Percentiles rank a stretch among this genome's conserved stretches.
Conservation (phyloP, 2,329 filamentous ascomycete genomes). For the Microcyclospora pomicola region DNA sequence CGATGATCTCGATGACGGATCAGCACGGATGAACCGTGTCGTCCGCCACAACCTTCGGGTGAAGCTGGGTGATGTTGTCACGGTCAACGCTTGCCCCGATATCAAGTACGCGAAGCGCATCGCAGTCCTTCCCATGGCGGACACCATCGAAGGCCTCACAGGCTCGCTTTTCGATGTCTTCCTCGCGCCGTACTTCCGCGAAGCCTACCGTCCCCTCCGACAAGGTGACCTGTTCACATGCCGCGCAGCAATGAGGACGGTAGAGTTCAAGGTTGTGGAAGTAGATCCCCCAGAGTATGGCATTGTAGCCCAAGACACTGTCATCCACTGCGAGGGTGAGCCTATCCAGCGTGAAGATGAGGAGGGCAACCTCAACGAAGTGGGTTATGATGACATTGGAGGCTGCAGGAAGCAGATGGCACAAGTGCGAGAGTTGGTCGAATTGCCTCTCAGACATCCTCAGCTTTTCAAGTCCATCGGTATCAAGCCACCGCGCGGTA, state of each 20-base stretch:
- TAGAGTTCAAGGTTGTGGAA: slow-evolving; percentile 99
- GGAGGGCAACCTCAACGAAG: slow-evolving; percentile 97
- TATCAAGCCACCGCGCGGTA: slow-evolving; percentile 98
- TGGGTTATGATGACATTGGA: slow-evolving; percentile 98
- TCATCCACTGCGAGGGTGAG: slow-evolving; percentile 97
- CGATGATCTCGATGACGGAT: slow-evolving; percentile 95
- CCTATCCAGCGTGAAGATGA: slow-evolving; percentile 96
- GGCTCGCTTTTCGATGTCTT: slow-evolving; percentile 98
- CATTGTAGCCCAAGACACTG: slow-evolving; percentile 95
- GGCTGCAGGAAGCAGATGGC: slow-evolving; percentile 99
- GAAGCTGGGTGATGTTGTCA: slow-evolving; percentile 96
- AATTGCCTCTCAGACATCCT: slow-evolving; percentile 88
- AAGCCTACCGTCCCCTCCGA: slow-evolving; percentile 92
- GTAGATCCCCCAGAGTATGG: slow-evolving; percentile 97
- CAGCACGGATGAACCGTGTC: slow-evolving; percentile 93
- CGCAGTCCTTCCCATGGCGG: slow-evolving; percentile 92
- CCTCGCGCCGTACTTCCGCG: slow-evolving; percentile 97
- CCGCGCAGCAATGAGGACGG: slow-evolving; percentile 94
- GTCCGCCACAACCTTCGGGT: slow-evolving; percentile 96
- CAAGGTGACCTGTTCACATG: slow-evolving; percentile 97
- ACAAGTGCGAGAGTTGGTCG: slow-evolving; percentile 96
- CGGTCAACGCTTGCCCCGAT: slow-evolving; percentile 92
- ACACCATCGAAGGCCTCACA: slow-evolving; percentile 94
- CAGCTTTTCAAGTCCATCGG: slow-evolving; percentile 99
- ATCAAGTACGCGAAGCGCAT: slow-evolving; percentile 99